A percentile compares a stretch with the other conserved stretches of the same genome.
Conservation (phyloP, 306 rosid species). For the Corylus avellana region DNA sequence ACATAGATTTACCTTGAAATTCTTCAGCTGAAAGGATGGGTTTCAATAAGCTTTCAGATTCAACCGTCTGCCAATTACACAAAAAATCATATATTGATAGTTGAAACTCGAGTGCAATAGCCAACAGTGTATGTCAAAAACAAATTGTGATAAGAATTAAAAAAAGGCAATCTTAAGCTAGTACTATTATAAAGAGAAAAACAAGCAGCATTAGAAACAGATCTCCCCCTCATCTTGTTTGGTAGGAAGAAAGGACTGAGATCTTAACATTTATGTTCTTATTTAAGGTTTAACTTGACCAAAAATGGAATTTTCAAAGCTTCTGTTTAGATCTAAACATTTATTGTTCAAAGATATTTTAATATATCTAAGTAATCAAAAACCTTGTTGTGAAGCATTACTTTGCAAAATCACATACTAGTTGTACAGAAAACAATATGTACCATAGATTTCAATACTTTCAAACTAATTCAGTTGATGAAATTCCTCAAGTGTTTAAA, state of each 20-base stretch:
- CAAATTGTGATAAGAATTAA: not conserved
- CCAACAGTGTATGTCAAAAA: not conserved
- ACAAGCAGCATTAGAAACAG: too few relatives aligned
- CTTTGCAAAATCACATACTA: too few relatives aligned
- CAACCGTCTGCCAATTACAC: slow-evolving; percentile 66
- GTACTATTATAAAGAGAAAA: not conserved
- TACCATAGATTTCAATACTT: not conserved
- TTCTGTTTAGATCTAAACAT: too few relatives aligned
- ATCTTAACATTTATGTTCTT: too few relatives aligned
- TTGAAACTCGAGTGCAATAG: slow-evolving; percentile 10
- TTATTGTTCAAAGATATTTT: too few relatives aligned
- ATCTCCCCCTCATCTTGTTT: too few relatives aligned
- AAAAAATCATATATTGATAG: not conserved
- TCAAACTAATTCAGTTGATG: not conserved
- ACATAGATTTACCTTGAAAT: slow-evolving; percentile 57
- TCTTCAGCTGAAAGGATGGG: slow-evolving; percentile 80
- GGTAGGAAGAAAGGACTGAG: too few relatives aligned
- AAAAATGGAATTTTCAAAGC: too few relatives aligned
- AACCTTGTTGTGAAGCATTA: too few relatives aligned
- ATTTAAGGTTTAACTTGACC: too few relatives aligned
- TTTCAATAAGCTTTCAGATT: slow-evolving; percentile 73
- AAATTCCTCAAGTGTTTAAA: not conserved
- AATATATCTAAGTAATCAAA: too few relatives aligned
- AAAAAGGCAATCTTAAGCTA: not conserved
- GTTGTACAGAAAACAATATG: too few relatives aligned